Evolutionary conservation across 257 asterid species (phyloP).

Genomic region (Asclepias syriaca): DNA sequence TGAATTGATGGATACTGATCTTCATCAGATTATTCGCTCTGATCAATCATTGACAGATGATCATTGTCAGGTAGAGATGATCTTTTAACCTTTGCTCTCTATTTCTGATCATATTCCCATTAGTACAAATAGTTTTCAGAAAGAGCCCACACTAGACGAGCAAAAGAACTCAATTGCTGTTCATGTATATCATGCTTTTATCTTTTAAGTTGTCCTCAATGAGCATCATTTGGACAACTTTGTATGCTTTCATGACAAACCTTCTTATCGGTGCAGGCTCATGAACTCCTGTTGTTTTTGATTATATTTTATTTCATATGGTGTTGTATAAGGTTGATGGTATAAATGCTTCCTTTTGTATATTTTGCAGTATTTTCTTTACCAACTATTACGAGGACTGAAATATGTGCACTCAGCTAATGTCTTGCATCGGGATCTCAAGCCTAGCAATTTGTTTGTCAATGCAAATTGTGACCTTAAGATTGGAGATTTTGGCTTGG

Average conservation of each 20-base stretch:
- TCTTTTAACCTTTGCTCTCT: background rate
- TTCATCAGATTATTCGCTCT: constrained; percentile 89
- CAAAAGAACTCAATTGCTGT: background rate
- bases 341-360: background rate
- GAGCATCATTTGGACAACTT: background rate
- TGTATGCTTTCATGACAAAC: background rate
- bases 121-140: background rate
- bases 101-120: background rate
- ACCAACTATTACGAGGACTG: constrained; percentile 75
- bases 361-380: constrained; percentile 69
- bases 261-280: background rate
- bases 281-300: background rate
- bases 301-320: background rate
- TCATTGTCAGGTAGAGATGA: constrained; percentile 61
- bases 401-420: constrained; percentile 86
- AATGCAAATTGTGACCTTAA: constrained; percentile 80
- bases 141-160: background rate
- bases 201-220: background rate
- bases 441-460: constrained; percentile 77
- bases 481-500: constrained; percentile 87
- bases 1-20: constrained; percentile 81
- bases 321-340: background rate
- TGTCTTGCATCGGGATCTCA: constrained; percentile 83
- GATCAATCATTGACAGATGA: constrained; percentile 66
- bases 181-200: background rate